These are phyloP conservation scores for Crithidia brevicula DNA, from an alignment of 208 protist genomes.

Conservation along the genomic window DNA sequence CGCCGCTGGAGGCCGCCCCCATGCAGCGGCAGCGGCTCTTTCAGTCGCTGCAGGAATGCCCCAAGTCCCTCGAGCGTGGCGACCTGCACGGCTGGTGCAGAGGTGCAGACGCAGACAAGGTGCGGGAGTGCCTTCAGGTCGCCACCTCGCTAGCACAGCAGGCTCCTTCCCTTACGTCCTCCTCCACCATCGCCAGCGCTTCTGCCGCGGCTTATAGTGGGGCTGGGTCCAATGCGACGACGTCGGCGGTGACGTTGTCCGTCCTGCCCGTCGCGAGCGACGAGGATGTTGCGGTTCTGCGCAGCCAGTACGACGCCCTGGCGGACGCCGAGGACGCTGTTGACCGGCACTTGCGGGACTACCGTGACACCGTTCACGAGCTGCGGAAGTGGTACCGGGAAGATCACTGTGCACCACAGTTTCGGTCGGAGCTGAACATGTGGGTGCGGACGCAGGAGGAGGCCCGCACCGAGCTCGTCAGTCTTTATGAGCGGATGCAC, in stretches of 20 bases:
- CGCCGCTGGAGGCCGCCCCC: no score
- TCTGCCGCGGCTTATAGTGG: no score
- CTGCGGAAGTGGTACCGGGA: constrained; percentile 25
- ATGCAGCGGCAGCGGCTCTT: background rate
- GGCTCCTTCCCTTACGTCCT: background rate
- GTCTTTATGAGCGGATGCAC: constrained; percentile 35
- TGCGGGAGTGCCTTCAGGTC: constrained; percentile 16
- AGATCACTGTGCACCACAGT: constrained; percentile 26
- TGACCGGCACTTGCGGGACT: constrained; percentile 15
- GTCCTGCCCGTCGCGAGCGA: constrained; percentile 10
- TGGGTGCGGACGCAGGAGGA: constrained; percentile 36
- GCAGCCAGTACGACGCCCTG: constrained; percentile 23
- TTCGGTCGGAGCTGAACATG: constrained; percentile 12
- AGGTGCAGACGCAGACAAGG: constrained; percentile 3
- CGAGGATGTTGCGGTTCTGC: constrained; percentile 26
- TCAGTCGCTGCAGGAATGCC: constrained; percentile 28
- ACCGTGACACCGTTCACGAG: constrained; percentile 27
- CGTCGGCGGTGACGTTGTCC: background rate
- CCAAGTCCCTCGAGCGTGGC: constrained; percentile 29
- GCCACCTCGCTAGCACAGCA: constrained; percentile 2
- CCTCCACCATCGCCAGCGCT: background rate
- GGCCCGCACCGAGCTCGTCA: constrained; percentile 1
- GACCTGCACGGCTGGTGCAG: constrained; percentile 24
- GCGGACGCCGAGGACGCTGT: constrained; percentile 8
- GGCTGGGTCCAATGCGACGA: no score